Evolutionary conservation across 2,329 filamentous ascomycete species (phyloP), one percentile per base, ranked within the genome.

Genomic region (Cordyceps pruinosa): DNA sequence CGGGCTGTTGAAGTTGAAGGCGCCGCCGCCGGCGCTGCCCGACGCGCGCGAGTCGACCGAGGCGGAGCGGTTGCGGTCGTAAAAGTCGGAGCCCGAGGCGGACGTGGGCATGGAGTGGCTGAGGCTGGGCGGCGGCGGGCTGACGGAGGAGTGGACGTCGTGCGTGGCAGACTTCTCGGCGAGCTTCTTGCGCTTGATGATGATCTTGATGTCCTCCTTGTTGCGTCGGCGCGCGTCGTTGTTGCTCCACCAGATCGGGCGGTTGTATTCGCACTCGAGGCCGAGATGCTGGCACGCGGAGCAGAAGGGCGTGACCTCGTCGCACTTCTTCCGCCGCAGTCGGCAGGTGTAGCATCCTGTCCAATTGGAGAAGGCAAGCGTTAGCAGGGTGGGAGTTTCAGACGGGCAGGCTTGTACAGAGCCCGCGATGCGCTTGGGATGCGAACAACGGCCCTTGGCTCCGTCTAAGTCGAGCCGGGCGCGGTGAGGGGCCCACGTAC

Each of bases 201-300:
- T 90, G 73, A 88, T 87, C 81, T 99, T 99, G 80, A 99, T 96
- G 64, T 87, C 78, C 70, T 97, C 94, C 77, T 97, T 99, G 72
- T 97, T 90, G 57, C 86, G 77, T 66, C 87, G 84, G 64, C 94
- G 82, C 68, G 88, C 85, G 62, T 96, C 91, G 68, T 89, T 88
- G 79, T 94, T 97, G 75, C 87, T 89, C 94, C 94, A 99, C 94
- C 94, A 99, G 75, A 89, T 84, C 37, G 94, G 94, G 69, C 92
- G 81, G 80, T 96, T 96, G 78, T 97, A 99, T 78, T 97, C 91
- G 77, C 94, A 99, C 67, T 82, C 80, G 58, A 99, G 81, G 55
- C 89, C 88, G 57, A 99, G 86, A 68, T 85, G 80, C 65, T 83
- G 85, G 79, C 84, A 87, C 60, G 84, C 84, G 17, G 81, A 80